phyloP scores from a whole-genome alignment of 257 asterid genomes.

The Jacaranda mimosifolia region DNA sequence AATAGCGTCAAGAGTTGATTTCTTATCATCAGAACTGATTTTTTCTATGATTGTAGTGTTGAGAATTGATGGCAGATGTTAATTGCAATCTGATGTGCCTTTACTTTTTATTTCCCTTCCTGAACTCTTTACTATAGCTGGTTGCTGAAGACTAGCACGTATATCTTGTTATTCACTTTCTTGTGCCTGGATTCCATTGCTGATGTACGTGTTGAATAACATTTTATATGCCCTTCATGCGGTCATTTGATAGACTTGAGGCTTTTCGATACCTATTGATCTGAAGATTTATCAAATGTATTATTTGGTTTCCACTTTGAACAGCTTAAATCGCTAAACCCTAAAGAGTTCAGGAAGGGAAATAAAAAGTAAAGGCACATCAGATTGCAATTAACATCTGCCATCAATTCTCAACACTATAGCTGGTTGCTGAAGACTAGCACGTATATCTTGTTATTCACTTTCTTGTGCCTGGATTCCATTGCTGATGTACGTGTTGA shows the following conservation, averaged over 20 bases:
- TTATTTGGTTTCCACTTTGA: background rate
- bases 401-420: background rate
- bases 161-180: slow-evolving; percentile 3
- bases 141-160: background rate
- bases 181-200: slow-evolving; percentile 17
- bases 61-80: no score
- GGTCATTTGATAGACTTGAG: background rate
- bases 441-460: background rate
- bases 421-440: background rate
- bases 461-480: slow-evolving; percentile 8
- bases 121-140: slow-evolving; percentile 16
- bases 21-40: no score
- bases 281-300: background rate
- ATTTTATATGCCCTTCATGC: background rate
- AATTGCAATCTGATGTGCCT: background rate
- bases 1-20: background rate
- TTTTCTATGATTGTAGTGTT: background rate
- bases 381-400: background rate
- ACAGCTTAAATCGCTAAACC: no score
- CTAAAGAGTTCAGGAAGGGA: slow-evolving; percentile 7
- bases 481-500: slow-evolving; percentile 30
- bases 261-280: background rate
- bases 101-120: background rate
- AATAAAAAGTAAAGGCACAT: background rate
- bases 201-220: slow-evolving; percentile 25